These are phyloP conservation scores for Pelargonium australe DNA, from an alignment of 441 rosid genomes.

Conservation along the genomic window DNA sequence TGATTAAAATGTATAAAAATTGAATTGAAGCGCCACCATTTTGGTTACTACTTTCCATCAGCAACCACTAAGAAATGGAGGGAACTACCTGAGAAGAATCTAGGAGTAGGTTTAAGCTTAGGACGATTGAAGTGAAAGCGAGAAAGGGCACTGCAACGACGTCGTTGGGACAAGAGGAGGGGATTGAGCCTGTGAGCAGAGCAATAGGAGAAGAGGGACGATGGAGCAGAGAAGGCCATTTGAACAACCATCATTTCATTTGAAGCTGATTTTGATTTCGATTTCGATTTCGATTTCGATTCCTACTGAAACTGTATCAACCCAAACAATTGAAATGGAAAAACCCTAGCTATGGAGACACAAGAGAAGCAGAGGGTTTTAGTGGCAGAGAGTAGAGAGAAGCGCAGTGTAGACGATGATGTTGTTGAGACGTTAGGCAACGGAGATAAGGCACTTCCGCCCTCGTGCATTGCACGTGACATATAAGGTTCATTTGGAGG, in stretches of 20 bases:
- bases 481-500: too few species aligned
- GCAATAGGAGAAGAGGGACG: conserved; percentile 36
- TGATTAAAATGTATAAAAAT: not conserved
- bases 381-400: conserved; percentile 19
- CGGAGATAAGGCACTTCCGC: not conserved
- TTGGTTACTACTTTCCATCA: not conserved
- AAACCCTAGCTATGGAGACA: conserved; percentile 8
- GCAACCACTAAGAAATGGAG: not conserved
- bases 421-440: not conserved
- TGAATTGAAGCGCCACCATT: not conserved
- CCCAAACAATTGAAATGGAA: not conserved
- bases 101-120: conserved; percentile 6
- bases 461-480: too few species aligned
- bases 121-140: conserved; percentile 22
- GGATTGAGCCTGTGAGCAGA: conserved; percentile 60
- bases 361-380: not conserved
- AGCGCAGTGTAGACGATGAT: not conserved
- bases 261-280: not conserved
- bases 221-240: conserved; percentile 40
- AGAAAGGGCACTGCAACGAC: conserved; percentile 30
- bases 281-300: not conserved
- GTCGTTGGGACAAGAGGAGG: conserved; percentile 52
- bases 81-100: conserved; percentile 35
- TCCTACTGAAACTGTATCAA: not conserved
- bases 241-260: conserved; percentile 34